Evolutionary conservation across 2,329 filamentous ascomycete species (phyloP), one percentile per base, ranked within the genome.

Genomic region (Hypoxylon sp.): DNA sequence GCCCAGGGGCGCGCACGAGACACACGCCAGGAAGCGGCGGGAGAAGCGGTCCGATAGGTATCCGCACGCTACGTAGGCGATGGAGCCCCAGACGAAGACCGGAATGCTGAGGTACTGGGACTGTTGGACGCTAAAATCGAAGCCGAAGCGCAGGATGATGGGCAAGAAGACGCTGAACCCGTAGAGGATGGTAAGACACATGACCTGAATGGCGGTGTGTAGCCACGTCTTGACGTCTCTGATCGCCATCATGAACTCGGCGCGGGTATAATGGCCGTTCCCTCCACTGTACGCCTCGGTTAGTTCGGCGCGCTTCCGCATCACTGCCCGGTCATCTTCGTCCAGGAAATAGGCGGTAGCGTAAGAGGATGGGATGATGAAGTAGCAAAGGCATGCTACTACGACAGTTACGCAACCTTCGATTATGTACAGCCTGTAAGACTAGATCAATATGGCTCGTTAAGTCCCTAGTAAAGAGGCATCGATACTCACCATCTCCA

Each of bases 331-430:
- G 43, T 69, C 67, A n/a, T 65, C 62, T 24, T 65, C 64, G 44
- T 64, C 65, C 13, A 69, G 61, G 47, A 69, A 69, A 49, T 69
- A 69, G n/a, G 67, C 67, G 2, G 64, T 69, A 8, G 62, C 67
- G 19, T 69, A 69, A 22, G 67, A 68, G 0, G 61, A 54, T 11
- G 67, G 67, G 32, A 69, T 69, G n/a, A 67, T 46, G 30, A 65
- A 65, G 50, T 64, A 69, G 54, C 64, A 69, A 7, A 61, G 7
- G 1, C 13, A 19, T 2, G 64, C 64, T 4, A 69, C 19, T 4
- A 19, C 62, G 20, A 69, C 56, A 6, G 67, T 68, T 19, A 55
- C 59, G 10, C 59, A 57, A 28, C 67, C 67, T 41, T 69, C 64
- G 19, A 69, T 65, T n/a, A 69, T 69, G 19, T 69, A 69, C 15